phyloP scores from a whole-genome alignment of 495 filamentous ascomycete species.

The Aspergillus biplanus region DNA sequence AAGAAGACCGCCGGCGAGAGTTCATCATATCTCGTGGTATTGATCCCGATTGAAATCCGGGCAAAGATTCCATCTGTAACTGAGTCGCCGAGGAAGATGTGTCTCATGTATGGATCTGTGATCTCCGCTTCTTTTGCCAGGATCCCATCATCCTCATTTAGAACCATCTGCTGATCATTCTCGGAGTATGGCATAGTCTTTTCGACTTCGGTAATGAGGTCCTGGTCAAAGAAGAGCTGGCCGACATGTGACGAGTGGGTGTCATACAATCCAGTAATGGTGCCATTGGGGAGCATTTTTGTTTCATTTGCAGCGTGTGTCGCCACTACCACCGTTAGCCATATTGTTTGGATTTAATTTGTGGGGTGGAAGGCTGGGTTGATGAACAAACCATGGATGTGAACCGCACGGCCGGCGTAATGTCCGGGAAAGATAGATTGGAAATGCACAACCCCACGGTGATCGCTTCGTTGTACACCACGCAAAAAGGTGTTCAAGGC shows the following conservation, averaged over 20 bases:
- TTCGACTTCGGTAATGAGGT: constrained; percentile 53
- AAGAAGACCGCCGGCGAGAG: constrained; percentile 39
- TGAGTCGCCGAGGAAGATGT: constrained; percentile 53
- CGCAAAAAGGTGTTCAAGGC: constrained; percentile 56
- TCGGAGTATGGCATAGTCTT: constrained; percentile 55
- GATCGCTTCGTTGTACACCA: constrained; percentile 55
- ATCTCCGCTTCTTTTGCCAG: constrained; percentile 52
- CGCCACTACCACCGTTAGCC: no score
- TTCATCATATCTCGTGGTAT: constrained; percentile 28
- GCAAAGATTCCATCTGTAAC: constrained; percentile 40
- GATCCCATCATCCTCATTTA: constrained; percentile 58
- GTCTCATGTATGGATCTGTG: constrained; percentile 62
- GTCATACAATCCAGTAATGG: constrained; percentile 38
- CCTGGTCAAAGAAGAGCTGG: constrained; percentile 66
- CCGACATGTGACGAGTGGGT: constrained; percentile 55
- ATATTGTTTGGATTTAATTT: constrained; percentile 4
- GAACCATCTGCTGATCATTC: constrained; percentile 55
- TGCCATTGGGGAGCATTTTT: constrained; percentile 31
- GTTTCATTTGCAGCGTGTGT: constrained; percentile 39
- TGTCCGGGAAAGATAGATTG: constrained; percentile 60
- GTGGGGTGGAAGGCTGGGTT: neutral
- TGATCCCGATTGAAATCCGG: constrained; percentile 41
- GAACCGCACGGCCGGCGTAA: constrained; percentile 48
- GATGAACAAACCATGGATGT: constrained; percentile 39
- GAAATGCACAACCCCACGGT: constrained; percentile 54